Conservation (phyloP, 352 stramenopile species). For the Phytopythium vexans region DNA sequence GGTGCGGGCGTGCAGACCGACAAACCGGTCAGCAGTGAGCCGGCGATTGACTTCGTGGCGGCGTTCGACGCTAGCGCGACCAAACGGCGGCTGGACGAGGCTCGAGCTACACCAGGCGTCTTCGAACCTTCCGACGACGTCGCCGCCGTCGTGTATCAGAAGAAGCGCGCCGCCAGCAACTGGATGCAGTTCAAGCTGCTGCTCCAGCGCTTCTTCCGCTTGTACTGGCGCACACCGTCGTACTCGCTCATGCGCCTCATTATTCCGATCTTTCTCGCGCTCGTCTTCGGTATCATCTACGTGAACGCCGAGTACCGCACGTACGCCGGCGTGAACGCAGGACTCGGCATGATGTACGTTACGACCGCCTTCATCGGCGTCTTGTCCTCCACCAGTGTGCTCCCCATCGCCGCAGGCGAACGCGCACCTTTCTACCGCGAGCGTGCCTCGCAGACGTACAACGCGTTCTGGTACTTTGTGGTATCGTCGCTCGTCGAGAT, state of each 20-base stretch:
- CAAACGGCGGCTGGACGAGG: conserved; percentile 26
- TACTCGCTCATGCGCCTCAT: conserved; percentile 65
- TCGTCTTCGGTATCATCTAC: conserved; percentile 44
- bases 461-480: conserved; percentile 70
- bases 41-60: conserved; percentile 24
- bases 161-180: conserved; percentile 26
- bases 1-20: conserved; percentile 36
- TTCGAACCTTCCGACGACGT: conserved; percentile 30
- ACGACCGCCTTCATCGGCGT: conserved; percentile 74
- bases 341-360: conserved; percentile 79
- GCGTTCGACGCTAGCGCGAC: conserved; percentile 29
- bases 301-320: conserved; percentile 34
- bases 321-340: conserved; percentile 35
- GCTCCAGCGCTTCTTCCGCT: conserved; percentile 46
- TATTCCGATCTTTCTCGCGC: conserved; percentile 20
- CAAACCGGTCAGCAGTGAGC: conserved; percentile 8
- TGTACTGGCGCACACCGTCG: conserved; percentile 85
- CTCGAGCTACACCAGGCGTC: conserved; percentile 25
- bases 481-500: conserved; percentile 78
- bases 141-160: conserved; percentile 20
- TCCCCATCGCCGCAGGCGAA: conserved; percentile 78
- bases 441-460: conserved; percentile 83
- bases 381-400: conserved; percentile 53
- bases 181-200: conserved; percentile 39
- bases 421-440: conserved; percentile 91